Evolutionary conservation across 208 protist species (phyloP).

Genomic region (Leishmania turanica): DNA sequence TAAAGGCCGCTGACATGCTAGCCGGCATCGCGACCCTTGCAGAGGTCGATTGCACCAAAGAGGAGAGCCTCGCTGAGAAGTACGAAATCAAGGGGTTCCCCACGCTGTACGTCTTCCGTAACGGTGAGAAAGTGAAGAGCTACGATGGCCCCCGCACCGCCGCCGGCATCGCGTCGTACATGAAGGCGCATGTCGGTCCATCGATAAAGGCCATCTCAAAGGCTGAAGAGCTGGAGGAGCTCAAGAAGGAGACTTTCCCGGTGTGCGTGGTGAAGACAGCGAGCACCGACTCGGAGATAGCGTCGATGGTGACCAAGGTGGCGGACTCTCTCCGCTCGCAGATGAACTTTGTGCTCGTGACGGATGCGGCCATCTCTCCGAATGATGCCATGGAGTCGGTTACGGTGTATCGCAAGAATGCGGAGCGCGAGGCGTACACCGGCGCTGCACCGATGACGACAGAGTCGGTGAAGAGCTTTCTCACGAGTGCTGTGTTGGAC

Average conservation of each 20-base stretch:
- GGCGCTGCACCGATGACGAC: conserved; percentile 35
- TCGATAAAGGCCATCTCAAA: conserved; percentile 35
- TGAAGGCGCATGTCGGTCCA: conserved; percentile 60
- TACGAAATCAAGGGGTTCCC: conserved; percentile 85
- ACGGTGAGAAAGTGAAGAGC: conserved; percentile 55
- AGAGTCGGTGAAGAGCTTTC: conserved; percentile 53
- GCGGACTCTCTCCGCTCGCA: conserved; percentile 45
- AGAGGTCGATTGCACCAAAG: conserved; percentile 86
- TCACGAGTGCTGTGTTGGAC: conserved; percentile 46
- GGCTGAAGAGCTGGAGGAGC: conserved; percentile 58
- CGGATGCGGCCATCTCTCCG: conserved; percentile 46
- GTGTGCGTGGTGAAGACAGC: conserved; percentile 64
- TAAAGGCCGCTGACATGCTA: conserved; percentile 67
- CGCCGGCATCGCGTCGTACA: conserved; percentile 58
- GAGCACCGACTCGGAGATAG: conserved; percentile 36
- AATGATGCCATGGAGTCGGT: conserved; percentile 65
- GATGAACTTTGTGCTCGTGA: conserved; percentile 67
- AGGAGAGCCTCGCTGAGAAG: conserved; percentile 51
- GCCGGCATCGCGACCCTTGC: conserved; percentile 57
- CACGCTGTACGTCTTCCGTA: conserved; percentile 83
- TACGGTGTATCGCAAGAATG: conserved; percentile 52
- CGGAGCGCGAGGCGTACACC: conserved; percentile 52
- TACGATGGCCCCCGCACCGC: conserved; percentile 76
- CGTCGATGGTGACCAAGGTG: conserved; percentile 29
- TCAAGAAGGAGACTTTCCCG: conserved; percentile 52